These are phyloP conservation scores for Gymnopilus junonius DNA, from an alignment of 768 basidiomycete species.

Conservation along the genomic window DNA sequence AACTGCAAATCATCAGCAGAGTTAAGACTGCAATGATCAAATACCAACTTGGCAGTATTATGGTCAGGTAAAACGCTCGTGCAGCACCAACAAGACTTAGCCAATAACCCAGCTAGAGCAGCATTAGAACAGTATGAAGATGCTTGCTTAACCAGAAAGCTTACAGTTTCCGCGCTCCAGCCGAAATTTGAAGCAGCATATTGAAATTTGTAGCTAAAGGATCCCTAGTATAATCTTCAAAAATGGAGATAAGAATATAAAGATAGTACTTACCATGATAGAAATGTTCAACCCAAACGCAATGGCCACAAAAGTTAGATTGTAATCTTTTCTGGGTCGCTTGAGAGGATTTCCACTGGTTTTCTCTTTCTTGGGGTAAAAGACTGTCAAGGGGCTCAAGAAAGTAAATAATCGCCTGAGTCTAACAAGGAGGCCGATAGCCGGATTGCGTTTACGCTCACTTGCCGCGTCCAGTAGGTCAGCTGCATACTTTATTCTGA, in stretches of 20 bases:
- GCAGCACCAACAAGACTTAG: slow-evolving; percentile 56
- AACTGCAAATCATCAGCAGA: slow-evolving; percentile 38
- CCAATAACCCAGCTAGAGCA: slow-evolving; percentile 71
- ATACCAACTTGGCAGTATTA: slow-evolving; percentile 63
- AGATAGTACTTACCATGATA: slow-evolving; percentile 45
- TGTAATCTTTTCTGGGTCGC: slow-evolving; percentile 61
- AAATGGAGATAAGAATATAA: neutral
- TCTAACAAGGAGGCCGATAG: slow-evolving; percentile 36
- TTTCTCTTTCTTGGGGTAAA: slow-evolving; percentile 48
- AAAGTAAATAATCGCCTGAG: slow-evolving; percentile 59
- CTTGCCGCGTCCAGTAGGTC: slow-evolving; percentile 27
- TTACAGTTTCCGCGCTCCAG: slow-evolving; percentile 70
- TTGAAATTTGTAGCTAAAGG: slow-evolving; percentile 62
- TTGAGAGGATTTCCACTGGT: slow-evolving; percentile 41
- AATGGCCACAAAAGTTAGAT: slow-evolving; percentile 56
- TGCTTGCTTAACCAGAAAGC: slow-evolving; percentile 17
- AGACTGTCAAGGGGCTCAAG: slow-evolving; percentile 71
- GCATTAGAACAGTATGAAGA: neutral
- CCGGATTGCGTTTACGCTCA: slow-evolving; percentile 18
- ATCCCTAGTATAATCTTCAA: slow-evolving; percentile 46
- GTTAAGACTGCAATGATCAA: neutral
- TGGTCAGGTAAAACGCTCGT: slow-evolving; percentile 58
- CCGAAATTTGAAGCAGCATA: slow-evolving; percentile 64
- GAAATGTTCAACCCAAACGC: slow-evolving; percentile 54
- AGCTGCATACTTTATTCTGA: slow-evolving; percentile 39